These are phyloP conservation scores for Metroxylon sagu DNA, from an alignment of 176 grass and related monocot species.

Conservation along the genomic window DNA sequence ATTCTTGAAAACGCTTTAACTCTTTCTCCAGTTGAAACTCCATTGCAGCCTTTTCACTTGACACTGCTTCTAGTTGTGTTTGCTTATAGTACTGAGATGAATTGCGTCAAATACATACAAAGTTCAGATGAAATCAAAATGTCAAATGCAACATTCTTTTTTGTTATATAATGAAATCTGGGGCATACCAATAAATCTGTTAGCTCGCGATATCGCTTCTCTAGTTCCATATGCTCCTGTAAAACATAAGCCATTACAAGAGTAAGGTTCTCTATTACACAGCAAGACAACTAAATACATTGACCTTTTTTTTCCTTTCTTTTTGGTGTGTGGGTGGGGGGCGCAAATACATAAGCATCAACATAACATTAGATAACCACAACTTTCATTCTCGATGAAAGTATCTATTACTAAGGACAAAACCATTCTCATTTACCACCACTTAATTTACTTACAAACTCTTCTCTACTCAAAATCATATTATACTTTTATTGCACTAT, in stretches of 20 bases:
- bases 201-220: slow-evolving; percentile 96
- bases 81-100: slow-evolving; percentile 88
- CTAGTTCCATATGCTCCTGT: slow-evolving; percentile 95
- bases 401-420: no score
- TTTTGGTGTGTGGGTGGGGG: no score
- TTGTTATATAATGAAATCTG: slow-evolving; percentile 8
- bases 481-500: no score
- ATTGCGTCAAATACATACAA: slow-evolving; percentile 9
- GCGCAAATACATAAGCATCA: no score
- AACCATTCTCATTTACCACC: no score
- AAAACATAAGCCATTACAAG: slow-evolving; percentile 11
- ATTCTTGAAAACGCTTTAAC: slow-evolving; percentile 76
- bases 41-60: slow-evolving; percentile 85
- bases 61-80: slow-evolving; percentile 93
- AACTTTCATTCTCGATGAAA: no score
- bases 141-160: not conserved
- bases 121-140: slow-evolving; percentile 11
- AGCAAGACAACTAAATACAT: no score
- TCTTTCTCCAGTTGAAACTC: slow-evolving; percentile 97
- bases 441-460: no score
- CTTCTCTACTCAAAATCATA: no score
- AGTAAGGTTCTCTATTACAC: no score
- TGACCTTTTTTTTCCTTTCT: no score
- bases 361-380: no score
- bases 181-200: slow-evolving; percentile 87